Base-by-base conservation (phyloP, 2,329 filamentous ascomycete genomes). In the Peltaster fructicola region DNA sequence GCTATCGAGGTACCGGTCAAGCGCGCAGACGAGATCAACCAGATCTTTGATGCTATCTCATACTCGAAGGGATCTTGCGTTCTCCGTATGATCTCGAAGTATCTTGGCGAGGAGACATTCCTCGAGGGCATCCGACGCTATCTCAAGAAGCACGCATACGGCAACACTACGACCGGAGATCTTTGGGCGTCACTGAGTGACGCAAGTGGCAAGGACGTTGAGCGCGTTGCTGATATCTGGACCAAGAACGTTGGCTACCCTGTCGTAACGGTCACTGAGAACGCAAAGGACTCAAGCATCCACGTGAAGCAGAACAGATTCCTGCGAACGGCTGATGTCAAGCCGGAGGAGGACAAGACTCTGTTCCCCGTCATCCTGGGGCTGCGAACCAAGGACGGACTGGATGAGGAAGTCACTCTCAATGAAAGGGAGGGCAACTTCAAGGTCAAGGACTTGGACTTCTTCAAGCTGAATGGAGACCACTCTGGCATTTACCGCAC, bases 61-160 rank as follows among this genome's bases (percentile, higher is more conserved):
- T 95, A 95, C 56, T 84, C 81, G 28, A 95, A 95, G 59, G 85
- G 85, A 10, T 93, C 84, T 7, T 91, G 82, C 41, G 84, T 95
- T 16, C 64, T 95, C 32, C 78, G 85, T 46, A 95, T 95, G 85
- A 84, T 95, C 37, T 92, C 85, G 11, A 91, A 82, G 37, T 90
- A 91, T 44, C 62, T 95, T 13, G 85, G 85, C 24, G 85, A 95
- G 51, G 81, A 93, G 20, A 63, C 69, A 10, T 95, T 95, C 63
- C 70, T 95, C 47, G 79, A 93, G 49, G 85, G 85, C 45, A 76
- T 95, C 26, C 71, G 82, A 25, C 68, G 69, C 28, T 95, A 95
- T 49, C 68, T 95, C 41, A 90, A 85, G 62, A 90, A 88, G 59
- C 84, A 93, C 48, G 81, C 82, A n/a, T 95, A 88, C 47, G 77